phyloP scores from a whole-genome alignment of 2,329 filamentous ascomycete genomes.

The Cercospora canescens region DNA sequence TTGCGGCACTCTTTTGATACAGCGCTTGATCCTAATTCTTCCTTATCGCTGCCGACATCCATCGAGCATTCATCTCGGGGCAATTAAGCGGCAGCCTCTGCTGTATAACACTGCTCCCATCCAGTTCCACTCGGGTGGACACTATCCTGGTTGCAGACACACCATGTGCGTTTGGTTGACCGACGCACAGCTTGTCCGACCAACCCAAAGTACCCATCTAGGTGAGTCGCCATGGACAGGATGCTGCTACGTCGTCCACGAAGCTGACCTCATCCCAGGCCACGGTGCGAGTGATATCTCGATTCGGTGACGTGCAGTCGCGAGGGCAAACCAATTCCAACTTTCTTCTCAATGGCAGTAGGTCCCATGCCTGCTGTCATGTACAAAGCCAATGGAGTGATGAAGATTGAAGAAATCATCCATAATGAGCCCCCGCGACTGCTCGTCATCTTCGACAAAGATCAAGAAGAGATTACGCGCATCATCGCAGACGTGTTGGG shows the following conservation, averaged over 20 bases:
- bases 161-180: conserved; percentile 31
- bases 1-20: conserved; percentile 5
- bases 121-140: conserved; percentile 23
- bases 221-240: conserved; percentile 15
- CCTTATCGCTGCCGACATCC: conserved; percentile 19
- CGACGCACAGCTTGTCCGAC: conserved; percentile 30
- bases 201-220: conserved; percentile 31
- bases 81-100: conserved; percentile 16
- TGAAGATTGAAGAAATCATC: conserved; percentile 37
- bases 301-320: conserved; percentile 32
- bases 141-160: conserved; percentile 21
- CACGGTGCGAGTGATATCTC: conserved; percentile 37
- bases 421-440: conserved; percentile 41
- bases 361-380: conserved; percentile 21
- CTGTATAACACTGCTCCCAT: conserved; percentile 17
- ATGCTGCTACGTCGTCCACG: conserved; percentile 1
- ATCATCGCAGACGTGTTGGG: conserved; percentile 78
- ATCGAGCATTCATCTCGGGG: conserved; percentile 14
- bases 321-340: conserved; percentile 16
- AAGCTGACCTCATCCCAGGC: conserved; percentile 21
- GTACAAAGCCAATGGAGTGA: conserved; percentile 29
- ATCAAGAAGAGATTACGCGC: conserved; percentile 72
- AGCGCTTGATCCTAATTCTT: conserved; percentile 12
- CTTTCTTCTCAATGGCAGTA: conserved; percentile 14
- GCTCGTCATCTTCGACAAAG: conserved; percentile 65